Conservation (phyloP, 257 asterid genomes). For the Forsythia viridissima region DNA sequence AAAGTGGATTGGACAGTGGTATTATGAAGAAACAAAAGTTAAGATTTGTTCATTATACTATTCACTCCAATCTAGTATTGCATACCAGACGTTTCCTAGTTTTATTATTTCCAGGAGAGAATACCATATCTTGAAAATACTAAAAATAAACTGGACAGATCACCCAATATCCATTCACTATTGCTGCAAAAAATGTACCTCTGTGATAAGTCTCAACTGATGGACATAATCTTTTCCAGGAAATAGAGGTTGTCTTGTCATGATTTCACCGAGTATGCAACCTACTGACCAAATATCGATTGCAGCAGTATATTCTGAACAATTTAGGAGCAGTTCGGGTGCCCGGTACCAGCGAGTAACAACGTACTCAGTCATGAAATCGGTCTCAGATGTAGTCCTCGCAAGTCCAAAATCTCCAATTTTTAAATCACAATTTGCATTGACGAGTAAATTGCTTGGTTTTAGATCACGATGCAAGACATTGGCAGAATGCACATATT, state of each 20-base stretch:
- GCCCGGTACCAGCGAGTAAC: conserved; percentile 99
- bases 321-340: conserved; percentile 91
- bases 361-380: conserved; percentile 98
- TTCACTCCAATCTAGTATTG: too few species aligned
- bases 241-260: conserved; percentile 90
- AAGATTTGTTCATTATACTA: too few species aligned
- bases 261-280: conserved; percentile 92
- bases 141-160: background rate
- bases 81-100: too few species aligned
- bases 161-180: background rate
- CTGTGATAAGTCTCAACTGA: conserved; percentile 92
- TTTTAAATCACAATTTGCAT: conserved; percentile 85
- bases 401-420: conserved; percentile 97
- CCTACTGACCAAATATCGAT: conserved; percentile 99
- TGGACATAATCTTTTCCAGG: conserved; percentile 98
- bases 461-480: conserved; percentile 97
- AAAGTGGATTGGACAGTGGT: too few species aligned
- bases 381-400: conserved; percentile 96
- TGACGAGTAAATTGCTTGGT: conserved; percentile 89
- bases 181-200: conserved; percentile 43
- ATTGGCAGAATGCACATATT: conserved; percentile 88
- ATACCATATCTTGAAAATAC: too few species aligned
- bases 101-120: too few species aligned
- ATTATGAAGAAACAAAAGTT: too few species aligned
- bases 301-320: conserved; percentile 96